These are phyloP conservation scores for thale cress (Arabidopsis thaliana) DNA, from an alignment of 345 rosid genomes.

Conservation along the genomic window DNA sequence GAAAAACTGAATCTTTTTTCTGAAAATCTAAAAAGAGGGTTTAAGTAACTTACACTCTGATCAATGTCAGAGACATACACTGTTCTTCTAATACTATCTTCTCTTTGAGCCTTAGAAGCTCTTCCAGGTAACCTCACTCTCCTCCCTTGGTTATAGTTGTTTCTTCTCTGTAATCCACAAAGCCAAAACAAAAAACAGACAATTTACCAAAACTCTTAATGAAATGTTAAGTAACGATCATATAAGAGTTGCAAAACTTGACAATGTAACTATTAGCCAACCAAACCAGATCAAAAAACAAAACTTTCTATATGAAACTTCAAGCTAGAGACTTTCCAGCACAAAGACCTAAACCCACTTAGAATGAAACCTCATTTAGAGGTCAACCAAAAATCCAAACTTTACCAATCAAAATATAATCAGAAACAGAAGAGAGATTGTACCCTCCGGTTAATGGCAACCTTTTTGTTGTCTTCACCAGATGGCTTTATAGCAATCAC, in stretches of 20 bases:
- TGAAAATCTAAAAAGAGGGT: conserved; percentile 6
- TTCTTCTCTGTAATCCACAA: conserved; percentile 60
- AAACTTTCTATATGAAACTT: background rate
- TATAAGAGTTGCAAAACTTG: background rate
- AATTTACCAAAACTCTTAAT: background rate
- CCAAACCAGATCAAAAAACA: conserved; percentile 2
- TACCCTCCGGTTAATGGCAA: conserved; percentile 38
- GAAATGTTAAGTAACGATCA: background rate
- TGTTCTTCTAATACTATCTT: conserved; percentile 59
- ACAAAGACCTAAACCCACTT: background rate
- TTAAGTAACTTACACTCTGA: conserved; percentile 44
- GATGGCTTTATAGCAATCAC: conserved; percentile 32
- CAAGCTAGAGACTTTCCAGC: conserved; percentile 31
- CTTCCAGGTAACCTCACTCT: conserved; percentile 63
- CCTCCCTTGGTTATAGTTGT: conserved; percentile 61
- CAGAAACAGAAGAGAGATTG: background rate
- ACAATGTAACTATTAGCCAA: background rate
- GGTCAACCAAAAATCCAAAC: background rate
- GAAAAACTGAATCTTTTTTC: background rate
- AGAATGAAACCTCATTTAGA: conserved; percentile 11
- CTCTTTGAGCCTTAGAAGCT: conserved; percentile 53
- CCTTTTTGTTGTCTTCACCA: conserved; percentile 35
- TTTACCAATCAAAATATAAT: background rate
- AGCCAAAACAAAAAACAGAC: conserved; percentile 10
- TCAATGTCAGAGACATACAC: conserved; percentile 48